Conservation (phyloP, 1,139 yeast species). For the Petasospora fabianii region DNA sequence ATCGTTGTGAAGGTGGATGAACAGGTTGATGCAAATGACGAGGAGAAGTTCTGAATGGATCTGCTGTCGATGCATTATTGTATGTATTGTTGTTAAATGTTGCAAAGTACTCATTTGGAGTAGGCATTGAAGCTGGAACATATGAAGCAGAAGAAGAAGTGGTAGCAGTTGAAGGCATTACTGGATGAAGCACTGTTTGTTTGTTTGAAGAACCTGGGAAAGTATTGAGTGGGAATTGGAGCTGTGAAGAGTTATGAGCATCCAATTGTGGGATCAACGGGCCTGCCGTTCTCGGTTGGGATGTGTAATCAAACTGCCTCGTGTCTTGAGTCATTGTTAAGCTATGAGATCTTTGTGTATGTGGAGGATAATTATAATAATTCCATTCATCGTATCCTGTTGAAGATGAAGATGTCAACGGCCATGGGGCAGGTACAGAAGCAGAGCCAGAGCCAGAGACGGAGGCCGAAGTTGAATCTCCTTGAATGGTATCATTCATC, state of each 20-base stretch:
- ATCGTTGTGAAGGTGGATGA: not conserved
- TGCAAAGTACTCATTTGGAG: too few species aligned
- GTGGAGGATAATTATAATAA: too few species aligned
- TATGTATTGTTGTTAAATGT: too few species aligned
- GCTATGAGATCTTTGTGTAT: not conserved
- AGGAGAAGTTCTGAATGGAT: not conserved
- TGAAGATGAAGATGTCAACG: too few species aligned
- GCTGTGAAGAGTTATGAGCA: not conserved
- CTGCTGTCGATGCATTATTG: too few species aligned
- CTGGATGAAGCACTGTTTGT: not conserved
- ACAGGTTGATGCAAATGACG: not conserved
- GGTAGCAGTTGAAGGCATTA: not conserved
- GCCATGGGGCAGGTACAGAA: too few species aligned
- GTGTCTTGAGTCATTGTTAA: not conserved
- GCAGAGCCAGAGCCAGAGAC: too few species aligned
- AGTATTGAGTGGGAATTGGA: not conserved
- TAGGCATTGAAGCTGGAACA: not conserved
- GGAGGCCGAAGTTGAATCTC: too few species aligned
- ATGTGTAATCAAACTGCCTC: not conserved
- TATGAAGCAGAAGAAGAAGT: not conserved
- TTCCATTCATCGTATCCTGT: too few species aligned
- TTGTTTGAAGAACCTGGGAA: not conserved
- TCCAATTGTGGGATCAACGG: not conserved
- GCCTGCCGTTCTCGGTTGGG: not conserved
- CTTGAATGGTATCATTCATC: too few species aligned